A percentile compares a stretch with the other conserved stretches of the same genome.
Evolutionary conservation across 345 rosid species (phyloP).

Genomic region (Citrus unshiu): DNA sequence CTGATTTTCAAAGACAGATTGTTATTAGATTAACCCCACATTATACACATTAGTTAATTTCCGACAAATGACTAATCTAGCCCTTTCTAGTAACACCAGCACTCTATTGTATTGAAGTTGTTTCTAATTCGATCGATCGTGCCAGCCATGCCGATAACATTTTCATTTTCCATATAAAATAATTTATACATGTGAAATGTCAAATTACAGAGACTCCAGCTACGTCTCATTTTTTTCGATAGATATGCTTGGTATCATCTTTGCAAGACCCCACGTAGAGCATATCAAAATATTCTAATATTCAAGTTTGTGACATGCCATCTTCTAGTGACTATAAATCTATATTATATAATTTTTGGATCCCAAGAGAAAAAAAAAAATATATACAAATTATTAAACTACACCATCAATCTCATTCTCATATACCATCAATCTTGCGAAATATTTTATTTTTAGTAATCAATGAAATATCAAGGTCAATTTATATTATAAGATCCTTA

Average conservation of each 20-base stretch:
- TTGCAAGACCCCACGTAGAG: background rate
- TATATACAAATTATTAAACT: background rate
- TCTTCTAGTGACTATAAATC: background rate
- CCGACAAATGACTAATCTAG: background rate
- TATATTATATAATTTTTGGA: background rate
- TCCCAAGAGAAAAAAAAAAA: background rate
- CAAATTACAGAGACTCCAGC: background rate
- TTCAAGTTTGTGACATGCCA: background rate
- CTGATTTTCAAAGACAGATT: background rate
- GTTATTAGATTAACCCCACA: background rate
- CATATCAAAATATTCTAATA: slow-evolving; percentile 1
- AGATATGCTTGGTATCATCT: background rate
- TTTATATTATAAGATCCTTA: background rate
- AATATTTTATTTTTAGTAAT: background rate
- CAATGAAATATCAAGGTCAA: background rate
- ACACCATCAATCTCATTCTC: background rate
- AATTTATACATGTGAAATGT: background rate
- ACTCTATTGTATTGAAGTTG: background rate
- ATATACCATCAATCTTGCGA: background rate
- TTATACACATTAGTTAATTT: background rate
- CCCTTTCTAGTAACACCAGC: background rate
- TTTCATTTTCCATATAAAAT: background rate
- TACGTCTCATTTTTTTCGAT: background rate
- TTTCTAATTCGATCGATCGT: background rate
- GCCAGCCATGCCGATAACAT: background rate